These are phyloP conservation scores for Pseudopyrenochaeta lycopersici DNA, from an alignment of 2,329 filamentous ascomycete genomes.

Conservation along the genomic window DNA sequence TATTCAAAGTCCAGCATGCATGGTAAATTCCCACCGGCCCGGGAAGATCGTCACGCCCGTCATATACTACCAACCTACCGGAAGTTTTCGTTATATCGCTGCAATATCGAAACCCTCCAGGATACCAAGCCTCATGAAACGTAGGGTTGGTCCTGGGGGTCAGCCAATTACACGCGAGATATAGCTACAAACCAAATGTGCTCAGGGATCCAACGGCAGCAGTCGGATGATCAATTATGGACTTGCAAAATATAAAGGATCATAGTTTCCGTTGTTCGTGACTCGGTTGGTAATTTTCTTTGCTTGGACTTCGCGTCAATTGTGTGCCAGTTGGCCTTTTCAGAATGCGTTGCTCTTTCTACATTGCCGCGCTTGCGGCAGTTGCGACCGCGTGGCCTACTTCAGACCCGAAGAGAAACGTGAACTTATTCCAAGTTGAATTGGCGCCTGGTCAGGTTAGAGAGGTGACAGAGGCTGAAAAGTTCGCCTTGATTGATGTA, in stretches of 20 bases:
- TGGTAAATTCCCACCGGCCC: too few species aligned
- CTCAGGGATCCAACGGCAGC: not conserved
- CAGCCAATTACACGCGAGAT: not conserved
- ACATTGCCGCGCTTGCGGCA: not conserved
- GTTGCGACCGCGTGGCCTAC: not conserved
- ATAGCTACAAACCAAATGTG: not conserved
- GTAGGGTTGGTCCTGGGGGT: not conserved
- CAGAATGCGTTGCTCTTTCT: not conserved
- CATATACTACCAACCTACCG: not conserved
- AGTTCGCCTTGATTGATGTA: constrained; percentile 6
- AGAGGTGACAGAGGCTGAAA: constrained; percentile 7
- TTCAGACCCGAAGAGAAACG: not conserved
- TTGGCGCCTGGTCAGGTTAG: constrained; percentile 2
- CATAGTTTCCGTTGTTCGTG: too few species aligned
- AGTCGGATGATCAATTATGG: not conserved
- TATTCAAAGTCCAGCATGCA: too few species aligned
- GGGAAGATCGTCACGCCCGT: not conserved
- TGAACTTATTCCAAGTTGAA: constrained; percentile 4
- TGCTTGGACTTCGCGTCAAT: too few species aligned
- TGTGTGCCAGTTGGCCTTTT: not conserved
- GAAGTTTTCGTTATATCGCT: not conserved
- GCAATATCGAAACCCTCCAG: not conserved
- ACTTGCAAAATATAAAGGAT: not conserved
- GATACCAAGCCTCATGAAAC: not conserved
- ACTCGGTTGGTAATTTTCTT: too few species aligned